These are phyloP conservation scores for Fusarium chaquense DNA, from an alignment of 2,329 filamentous ascomycete genomes.

Conservation along the genomic window DNA sequence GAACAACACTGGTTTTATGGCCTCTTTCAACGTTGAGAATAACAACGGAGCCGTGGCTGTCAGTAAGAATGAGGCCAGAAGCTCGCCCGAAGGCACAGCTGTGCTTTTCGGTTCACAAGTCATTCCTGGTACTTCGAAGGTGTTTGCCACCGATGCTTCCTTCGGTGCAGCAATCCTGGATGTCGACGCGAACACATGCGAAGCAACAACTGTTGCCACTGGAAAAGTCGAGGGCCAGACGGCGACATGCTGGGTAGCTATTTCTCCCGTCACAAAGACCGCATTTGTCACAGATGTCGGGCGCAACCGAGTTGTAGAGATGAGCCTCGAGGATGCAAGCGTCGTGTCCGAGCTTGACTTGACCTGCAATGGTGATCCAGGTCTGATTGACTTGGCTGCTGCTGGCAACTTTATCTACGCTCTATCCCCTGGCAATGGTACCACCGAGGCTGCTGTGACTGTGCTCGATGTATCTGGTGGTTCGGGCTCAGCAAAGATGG, in stretches of 20 bases:
- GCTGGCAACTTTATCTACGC: constrained; percentile 69
- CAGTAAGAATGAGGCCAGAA: constrained; percentile 49
- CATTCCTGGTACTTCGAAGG: constrained; percentile 57
- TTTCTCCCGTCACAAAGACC: constrained; percentile 61
- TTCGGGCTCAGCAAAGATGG: constrained; percentile 37
- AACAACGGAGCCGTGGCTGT: not conserved
- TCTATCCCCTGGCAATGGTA: constrained; percentile 65
- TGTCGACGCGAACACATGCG: constrained; percentile 51
- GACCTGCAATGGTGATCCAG: constrained; percentile 59
- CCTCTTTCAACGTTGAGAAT: constrained; percentile 60
- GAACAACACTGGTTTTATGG: constrained; percentile 69
- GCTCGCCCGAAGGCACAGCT: constrained; percentile 66
- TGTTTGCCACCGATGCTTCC: constrained; percentile 69
- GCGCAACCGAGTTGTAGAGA: constrained; percentile 66
- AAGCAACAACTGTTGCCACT: constrained; percentile 53
- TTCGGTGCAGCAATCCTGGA: constrained; percentile 66
- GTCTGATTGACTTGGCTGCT: constrained; percentile 66
- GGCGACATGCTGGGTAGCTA: constrained; percentile 69
- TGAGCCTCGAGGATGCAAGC: constrained; percentile 62
- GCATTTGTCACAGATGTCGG: constrained; percentile 70
- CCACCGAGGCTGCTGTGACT: constrained; percentile 51
- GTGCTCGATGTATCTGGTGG: constrained; percentile 53
- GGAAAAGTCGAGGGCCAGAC: constrained; percentile 62
- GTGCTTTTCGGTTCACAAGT: constrained; percentile 66
- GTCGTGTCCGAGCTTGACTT: constrained; percentile 60